Evolutionary conservation across 352 stramenopile genomes (phyloP).

Genomic region (Globisporangium nunn): DNA sequence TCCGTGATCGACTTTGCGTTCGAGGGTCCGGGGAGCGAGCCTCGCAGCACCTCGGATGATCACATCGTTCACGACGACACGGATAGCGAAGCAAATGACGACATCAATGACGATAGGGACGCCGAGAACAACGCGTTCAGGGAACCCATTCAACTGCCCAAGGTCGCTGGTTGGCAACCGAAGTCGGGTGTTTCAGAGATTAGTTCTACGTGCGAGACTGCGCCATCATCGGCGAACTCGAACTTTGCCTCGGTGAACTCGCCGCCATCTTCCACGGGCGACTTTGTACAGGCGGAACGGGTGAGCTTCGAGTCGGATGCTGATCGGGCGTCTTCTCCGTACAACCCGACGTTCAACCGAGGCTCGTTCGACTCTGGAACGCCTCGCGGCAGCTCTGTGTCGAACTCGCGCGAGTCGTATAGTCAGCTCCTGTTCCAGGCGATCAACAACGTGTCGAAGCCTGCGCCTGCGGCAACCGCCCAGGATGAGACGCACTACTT

Average conservation of each 20-base stretch:
- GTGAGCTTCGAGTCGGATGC: constrained; percentile 7
- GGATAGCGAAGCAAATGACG: constrained; percentile 7
- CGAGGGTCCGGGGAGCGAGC: neutral
- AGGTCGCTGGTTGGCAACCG: neutral
- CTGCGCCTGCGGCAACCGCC: neutral
- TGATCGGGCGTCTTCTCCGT: constrained; percentile 6
- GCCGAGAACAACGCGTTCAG: constrained; percentile 5
- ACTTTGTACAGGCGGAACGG: constrained; percentile 5
- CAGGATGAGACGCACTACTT: constrained; percentile 13
- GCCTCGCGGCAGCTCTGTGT: constrained; percentile 7
- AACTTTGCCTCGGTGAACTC: constrained; percentile 6
- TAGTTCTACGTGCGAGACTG: constrained; percentile 4
- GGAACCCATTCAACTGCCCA: neutral
- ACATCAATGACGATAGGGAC: constrained; percentile 1
- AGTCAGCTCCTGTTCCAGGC: constrained; percentile 11
- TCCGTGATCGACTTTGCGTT: neutral
- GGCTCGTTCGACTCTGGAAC: constrained; percentile 17
- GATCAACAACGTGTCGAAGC: constrained; percentile 12
- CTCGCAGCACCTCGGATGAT: neutral
- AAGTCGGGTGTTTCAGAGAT: constrained; percentile 4
- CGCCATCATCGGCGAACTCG: constrained; percentile 5
- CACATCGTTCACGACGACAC: constrained; percentile 5
- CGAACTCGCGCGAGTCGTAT: constrained; percentile 6
- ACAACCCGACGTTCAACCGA: constrained; percentile 5
- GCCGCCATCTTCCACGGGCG: constrained; percentile 6